phyloP scores from a whole-genome alignment of 2,329 filamentous ascomycete species.

The Myriosclerotinia curreyana region DNA sequence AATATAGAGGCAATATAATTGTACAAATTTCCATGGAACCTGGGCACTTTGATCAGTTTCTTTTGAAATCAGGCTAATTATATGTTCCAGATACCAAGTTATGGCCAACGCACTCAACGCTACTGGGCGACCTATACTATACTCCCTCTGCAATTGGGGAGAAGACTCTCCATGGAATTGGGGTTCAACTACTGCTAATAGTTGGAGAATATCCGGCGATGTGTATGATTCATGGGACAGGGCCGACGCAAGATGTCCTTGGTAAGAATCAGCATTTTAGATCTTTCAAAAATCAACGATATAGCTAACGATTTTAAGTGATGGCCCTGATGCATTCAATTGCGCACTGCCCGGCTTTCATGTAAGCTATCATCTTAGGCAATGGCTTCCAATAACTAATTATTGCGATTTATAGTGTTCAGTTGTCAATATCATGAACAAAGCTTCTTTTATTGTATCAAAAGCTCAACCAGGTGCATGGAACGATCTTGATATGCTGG shows the following conservation, averaged over 20 bases:
- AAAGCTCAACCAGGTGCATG: constrained; percentile 38
- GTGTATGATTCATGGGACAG: constrained; percentile 44
- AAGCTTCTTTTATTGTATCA: constrained; percentile 36
- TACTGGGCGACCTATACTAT: constrained; percentile 42
- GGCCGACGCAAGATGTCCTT: constrained; percentile 41
- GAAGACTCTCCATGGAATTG: constrained; percentile 46
- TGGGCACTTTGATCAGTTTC: neutral
- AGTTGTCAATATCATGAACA: constrained; percentile 34
- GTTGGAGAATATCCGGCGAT: constrained; percentile 43
- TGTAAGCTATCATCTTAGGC: neutral
- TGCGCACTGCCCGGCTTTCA: constrained; percentile 37
- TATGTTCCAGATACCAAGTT: constrained; percentile 35
- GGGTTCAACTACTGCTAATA: constrained; percentile 40
- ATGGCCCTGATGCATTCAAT: constrained; percentile 42
- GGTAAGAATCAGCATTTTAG: neutral
- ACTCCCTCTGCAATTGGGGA: constrained; percentile 48
- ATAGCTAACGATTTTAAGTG: constrained; percentile 24
- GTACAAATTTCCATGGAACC: neutral
- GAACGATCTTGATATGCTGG: constrained; percentile 40
- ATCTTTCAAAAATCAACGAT: neutral
- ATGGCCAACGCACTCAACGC: constrained; percentile 41
- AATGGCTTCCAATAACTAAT: neutral
- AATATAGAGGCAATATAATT: neutral
- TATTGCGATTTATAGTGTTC: constrained; percentile 30
- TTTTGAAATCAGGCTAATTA: constrained; percentile 6